Percentiles rank a stretch among this genome's conserved stretches.
Evolutionary conservation across 345 rosid species (phyloP).

Genomic region (Salix viminalis): DNA sequence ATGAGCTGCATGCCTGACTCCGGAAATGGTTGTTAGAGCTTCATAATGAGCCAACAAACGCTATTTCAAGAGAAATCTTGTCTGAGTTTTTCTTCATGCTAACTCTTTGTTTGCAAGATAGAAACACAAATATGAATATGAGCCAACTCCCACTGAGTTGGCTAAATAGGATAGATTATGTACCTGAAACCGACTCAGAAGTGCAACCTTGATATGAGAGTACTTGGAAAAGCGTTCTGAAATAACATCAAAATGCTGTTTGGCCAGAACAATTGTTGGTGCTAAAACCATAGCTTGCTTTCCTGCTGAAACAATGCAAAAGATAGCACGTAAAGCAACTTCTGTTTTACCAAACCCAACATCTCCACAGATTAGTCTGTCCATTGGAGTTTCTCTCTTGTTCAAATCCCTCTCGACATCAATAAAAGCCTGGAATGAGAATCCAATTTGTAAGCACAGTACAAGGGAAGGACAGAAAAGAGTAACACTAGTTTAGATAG

Average conservation of each 20-base stretch:
- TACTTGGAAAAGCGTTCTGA: conserved; percentile 68
- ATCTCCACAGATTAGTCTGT: conserved; percentile 89
- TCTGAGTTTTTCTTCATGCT: background rate
- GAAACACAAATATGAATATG: background rate
- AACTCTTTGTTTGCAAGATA: background rate
- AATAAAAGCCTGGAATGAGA: conserved; percentile 69
- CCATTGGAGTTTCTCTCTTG: conserved; percentile 94
- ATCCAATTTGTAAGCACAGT: conserved; percentile 22
- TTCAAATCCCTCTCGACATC: conserved; percentile 92
- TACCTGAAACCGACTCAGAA: conserved; percentile 95
- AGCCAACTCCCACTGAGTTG: background rate
- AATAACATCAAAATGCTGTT: conserved; percentile 87
- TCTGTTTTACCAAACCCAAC: conserved; percentile 99
- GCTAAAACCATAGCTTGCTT: conserved; percentile 98
- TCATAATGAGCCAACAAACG: background rate
- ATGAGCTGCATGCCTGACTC: background rate
- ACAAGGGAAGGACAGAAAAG: background rate
- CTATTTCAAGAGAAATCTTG: background rate
- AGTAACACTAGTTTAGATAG: background rate
- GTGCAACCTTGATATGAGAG: conserved; percentile 66
- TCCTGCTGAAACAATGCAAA: conserved; percentile 78
- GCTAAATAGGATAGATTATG: background rate
- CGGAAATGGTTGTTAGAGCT: background rate
- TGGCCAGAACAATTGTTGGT: conserved; percentile 90
- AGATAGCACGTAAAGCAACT: conserved; percentile 90